These are phyloP conservation scores for Coffea humblotiana DNA, from an alignment of 305 asterid species.

Conservation along the genomic window DNA sequence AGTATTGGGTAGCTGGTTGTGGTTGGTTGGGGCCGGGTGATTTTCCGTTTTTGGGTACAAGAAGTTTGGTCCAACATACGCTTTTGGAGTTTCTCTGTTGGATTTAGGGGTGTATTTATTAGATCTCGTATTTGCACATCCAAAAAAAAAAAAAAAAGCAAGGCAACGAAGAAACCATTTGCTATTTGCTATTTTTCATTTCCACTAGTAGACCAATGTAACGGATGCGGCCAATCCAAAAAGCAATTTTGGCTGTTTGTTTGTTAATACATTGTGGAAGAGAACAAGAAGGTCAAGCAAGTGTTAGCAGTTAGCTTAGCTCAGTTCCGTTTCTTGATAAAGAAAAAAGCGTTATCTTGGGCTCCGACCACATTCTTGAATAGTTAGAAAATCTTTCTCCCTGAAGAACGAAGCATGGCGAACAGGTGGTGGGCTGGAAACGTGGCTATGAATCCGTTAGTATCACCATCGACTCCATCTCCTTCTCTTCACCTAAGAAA, in stretches of 20 bases:
- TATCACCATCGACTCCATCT: conserved; percentile 25
- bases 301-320: neutral
- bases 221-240: conserved; percentile 10
- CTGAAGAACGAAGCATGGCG: conserved; percentile 37
- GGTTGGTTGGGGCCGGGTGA: conserved; percentile 3
- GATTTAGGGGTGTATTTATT: neutral
- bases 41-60: neutral
- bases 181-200: neutral
- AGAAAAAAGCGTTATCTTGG: neutral
- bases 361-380: conserved; percentile 3
- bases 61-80: neutral
- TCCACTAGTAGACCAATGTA: neutral
- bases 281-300: neutral
- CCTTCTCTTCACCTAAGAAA: conserved; percentile 47
- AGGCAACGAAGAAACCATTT: neutral
- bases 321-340: neutral
- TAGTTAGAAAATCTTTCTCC: conserved; percentile 16
- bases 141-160: neutral
- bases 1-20: conserved; percentile 3
- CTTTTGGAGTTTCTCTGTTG: conserved; percentile 6
- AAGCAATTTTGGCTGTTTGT: conserved; percentile 12
- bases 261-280: conserved; percentile 20
- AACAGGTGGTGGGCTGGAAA: conserved; percentile 65
- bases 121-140: conserved; percentile 11
- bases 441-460: conserved; percentile 43